A percentile compares a stretch with the other conserved stretches of the same genome.
These are phyloP conservation scores for Termitomyces sp. DNA, from an alignment of 1,284 basidiomycete species.

Conservation along the genomic window DNA sequence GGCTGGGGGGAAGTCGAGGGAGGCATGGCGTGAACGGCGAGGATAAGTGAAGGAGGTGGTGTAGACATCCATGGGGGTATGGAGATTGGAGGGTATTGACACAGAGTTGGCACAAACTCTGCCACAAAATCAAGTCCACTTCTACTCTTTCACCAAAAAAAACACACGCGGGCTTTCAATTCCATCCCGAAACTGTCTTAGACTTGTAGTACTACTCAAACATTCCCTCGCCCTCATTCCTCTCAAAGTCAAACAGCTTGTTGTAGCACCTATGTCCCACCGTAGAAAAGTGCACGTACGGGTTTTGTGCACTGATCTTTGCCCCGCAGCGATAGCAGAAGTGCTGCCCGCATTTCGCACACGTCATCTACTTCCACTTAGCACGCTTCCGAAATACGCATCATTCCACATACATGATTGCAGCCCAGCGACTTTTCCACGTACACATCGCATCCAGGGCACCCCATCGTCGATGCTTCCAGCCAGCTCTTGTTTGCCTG, in stretches of 20 bases:
- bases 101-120: conserved; percentile 22
- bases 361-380: conserved; percentile 58
- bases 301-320: conserved; percentile 45
- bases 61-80: conserved; percentile 84
- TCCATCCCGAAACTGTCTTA: conserved; percentile 14
- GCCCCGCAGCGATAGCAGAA: conserved; percentile 76
- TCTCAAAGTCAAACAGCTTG: conserved; percentile 59
- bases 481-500: conserved; percentile 64
- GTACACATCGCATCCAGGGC: conserved; percentile 62
- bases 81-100: conserved; percentile 46
- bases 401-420: conserved; percentile 55
- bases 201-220: conserved; percentile 17
- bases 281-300: conserved; percentile 68
- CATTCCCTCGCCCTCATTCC: conserved; percentile 44
- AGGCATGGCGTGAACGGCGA: conserved; percentile 64
- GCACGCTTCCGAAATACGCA: background rate
- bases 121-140: background rate
- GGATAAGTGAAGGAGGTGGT: conserved; percentile 88
- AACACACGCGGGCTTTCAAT: conserved; percentile 33
- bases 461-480: conserved; percentile 54
- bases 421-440: conserved; percentile 76
- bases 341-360: conserved; percentile 60
- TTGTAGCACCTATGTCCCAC: conserved; percentile 52
- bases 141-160: conserved; percentile 12
- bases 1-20: conserved; percentile 58